A percentile compares a stretch with the other conserved stretches of the same genome.
Evolutionary conservation across 495 filamentous ascomycete genomes (phyloP).

Genomic region (Lophium mytilinum): DNA sequence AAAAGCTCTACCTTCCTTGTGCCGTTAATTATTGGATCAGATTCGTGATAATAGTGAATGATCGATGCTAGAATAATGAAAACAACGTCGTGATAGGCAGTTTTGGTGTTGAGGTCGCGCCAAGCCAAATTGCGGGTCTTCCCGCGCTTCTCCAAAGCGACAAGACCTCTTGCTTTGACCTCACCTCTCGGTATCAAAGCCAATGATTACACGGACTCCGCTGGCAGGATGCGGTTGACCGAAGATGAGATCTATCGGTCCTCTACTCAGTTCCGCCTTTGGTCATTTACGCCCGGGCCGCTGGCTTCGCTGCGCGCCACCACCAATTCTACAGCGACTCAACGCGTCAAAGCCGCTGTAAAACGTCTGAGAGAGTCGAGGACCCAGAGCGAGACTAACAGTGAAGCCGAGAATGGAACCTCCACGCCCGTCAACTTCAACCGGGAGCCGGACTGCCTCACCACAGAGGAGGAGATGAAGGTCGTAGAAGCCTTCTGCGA

Average conservation of each 20-base stretch:
- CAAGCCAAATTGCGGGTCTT: no score
- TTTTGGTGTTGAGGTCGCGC: no score
- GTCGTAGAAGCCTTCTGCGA: slow-evolving; percentile 77
- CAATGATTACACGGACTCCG: not conserved
- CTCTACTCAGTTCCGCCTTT: slow-evolving; percentile 81
- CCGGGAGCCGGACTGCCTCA: slow-evolving; percentile 62
- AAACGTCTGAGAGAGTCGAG: slow-evolving; percentile 40
- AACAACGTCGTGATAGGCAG: no score
- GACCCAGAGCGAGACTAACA: slow-evolving; percentile 31
- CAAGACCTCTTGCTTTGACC: no score
- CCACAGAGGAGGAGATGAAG: slow-evolving; percentile 69
- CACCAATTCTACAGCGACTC: slow-evolving; percentile 66
- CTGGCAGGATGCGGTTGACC: slow-evolving; percentile 37
- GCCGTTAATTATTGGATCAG: no score
- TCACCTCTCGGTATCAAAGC: not conserved
- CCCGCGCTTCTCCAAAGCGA: no score
- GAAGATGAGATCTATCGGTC: slow-evolving; percentile 90
- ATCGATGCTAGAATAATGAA: no score
- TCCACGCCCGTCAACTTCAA: slow-evolving; percentile 24
- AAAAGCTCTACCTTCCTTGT: no score
- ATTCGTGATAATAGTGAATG: no score
- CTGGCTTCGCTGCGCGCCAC: slow-evolving; percentile 60
- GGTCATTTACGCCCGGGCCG: slow-evolving; percentile 79
- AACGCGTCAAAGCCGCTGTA: slow-evolving; percentile 60
- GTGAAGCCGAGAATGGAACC: slow-evolving; percentile 18